A percentile compares a stretch with the other conserved stretches of the same genome.
Evolutionary conservation across 306 rosid species (phyloP).

Genomic region (Cucurbita pepo): DNA sequence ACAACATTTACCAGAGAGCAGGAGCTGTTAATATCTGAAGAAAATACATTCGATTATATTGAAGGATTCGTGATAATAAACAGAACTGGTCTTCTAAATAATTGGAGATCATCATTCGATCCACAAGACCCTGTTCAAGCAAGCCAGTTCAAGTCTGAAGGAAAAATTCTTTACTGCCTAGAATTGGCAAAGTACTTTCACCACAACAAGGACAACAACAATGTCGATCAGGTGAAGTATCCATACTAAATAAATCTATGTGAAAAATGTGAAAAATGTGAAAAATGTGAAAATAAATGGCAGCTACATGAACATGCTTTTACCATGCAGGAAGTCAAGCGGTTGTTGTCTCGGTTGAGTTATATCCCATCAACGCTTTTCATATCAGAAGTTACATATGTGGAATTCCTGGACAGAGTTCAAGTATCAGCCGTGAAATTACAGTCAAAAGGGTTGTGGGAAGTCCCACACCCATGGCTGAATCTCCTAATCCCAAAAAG

Average conservation of each 20-base stretch:
- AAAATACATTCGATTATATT: conserved; percentile 50
- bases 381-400: conserved; percentile 54
- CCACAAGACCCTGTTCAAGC: conserved; percentile 84
- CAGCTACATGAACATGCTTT: not conserved
- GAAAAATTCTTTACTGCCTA: conserved; percentile 69
- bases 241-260: conserved; percentile 1
- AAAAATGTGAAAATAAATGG: not conserved
- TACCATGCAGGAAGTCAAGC: conserved; percentile 51
- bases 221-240: conserved; percentile 39
- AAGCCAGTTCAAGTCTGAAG: conserved; percentile 74
- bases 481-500: conserved; percentile 81
- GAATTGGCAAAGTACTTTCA: conserved; percentile 77
- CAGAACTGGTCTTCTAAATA: conserved; percentile 77
- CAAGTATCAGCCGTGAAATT: conserved; percentile 71
- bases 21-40: conserved; percentile 52
- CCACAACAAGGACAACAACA: conserved; percentile 18
- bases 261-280: not conserved
- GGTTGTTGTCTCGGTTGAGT: conserved; percentile 26
- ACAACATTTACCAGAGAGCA: conserved; percentile 54
- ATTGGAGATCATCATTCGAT: conserved; percentile 89
- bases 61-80: conserved; percentile 92
- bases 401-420: conserved; percentile 79
- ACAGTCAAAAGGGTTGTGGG: conserved; percentile 88
- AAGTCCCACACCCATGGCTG: conserved; percentile 98
- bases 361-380: conserved; percentile 75